Evolutionary conservation across 2,329 filamentous ascomycete species (phyloP).

Genomic region (Nigrograna mackinnonii): DNA sequence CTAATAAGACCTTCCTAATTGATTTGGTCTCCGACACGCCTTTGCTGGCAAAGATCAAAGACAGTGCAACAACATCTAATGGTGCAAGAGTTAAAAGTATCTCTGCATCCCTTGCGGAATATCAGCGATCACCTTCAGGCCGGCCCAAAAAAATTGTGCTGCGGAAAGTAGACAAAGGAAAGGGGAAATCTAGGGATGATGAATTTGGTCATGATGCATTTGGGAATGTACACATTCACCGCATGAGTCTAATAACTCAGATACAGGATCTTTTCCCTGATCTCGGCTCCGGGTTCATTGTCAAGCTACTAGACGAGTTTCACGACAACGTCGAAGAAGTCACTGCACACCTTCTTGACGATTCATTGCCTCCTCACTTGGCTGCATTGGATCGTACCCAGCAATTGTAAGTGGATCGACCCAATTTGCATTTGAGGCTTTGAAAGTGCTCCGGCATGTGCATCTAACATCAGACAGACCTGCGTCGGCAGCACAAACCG

Average conservation of each 20-base stretch:
- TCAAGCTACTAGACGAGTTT: slow-evolving; percentile 79
- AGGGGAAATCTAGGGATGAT: slow-evolving; percentile 54
- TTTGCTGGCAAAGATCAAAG: slow-evolving; percentile 66
- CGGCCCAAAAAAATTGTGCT: slow-evolving; percentile 56
- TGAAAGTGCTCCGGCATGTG: no score
- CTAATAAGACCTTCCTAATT: slow-evolving; percentile 68
- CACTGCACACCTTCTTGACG: slow-evolving; percentile 79
- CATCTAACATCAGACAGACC: slow-evolving; percentile 23
- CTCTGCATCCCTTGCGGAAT: slow-evolving; percentile 62
- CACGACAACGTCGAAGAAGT: slow-evolving; percentile 76
- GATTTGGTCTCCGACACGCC: slow-evolving; percentile 83
- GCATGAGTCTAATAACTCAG: slow-evolving; percentile 81
- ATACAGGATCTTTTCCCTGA: slow-evolving; percentile 94
- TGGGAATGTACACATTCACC: slow-evolving; percentile 71
- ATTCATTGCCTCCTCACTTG: slow-evolving; percentile 72
- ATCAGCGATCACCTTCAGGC: slow-evolving; percentile 58
- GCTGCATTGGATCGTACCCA: slow-evolving; percentile 66
- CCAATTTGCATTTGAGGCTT: no score
- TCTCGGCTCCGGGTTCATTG: slow-evolving; percentile 79
- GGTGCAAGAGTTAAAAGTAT: slow-evolving; percentile 63
- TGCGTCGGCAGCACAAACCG: no score
- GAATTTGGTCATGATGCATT: slow-evolving; percentile 39
- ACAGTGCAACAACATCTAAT: slow-evolving; percentile 54
- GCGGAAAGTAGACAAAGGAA: slow-evolving; percentile 68
- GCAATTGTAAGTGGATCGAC: slow-evolving; percentile 56